Base-by-base conservation (phyloP, 257 asterid species). In the Gentiana macrophylla region DNA sequence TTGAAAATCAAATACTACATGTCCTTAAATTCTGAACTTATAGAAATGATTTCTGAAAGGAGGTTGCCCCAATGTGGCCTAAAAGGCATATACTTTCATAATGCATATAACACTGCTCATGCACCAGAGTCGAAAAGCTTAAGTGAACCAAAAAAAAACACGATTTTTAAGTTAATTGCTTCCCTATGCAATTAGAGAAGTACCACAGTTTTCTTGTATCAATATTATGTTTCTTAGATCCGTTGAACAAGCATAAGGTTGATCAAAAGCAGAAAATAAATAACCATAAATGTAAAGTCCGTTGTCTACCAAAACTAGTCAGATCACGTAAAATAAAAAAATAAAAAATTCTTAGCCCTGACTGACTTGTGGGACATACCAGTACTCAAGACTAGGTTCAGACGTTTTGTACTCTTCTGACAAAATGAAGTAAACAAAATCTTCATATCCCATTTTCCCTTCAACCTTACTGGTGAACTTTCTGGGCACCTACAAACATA, bases 381-480 rank as follows among this genome's bases (percentile, higher is more conserved):
- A 92, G 60, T 83, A 92, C 56, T 88, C 99, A 65, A 92, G 97
- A 71, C 97, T 83, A 64, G 94, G 99, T 70, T 85, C 97, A 12
- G 97, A 92, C 59, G 97, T 75, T 76, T 92, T 92, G 77, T 88
- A 97, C 78, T 92, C 99, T 80, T 92, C 99, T 12, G 99, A 88
- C 83, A 92, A 79, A 67, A 92, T 92, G 83, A 92, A 92, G 68
- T 92, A 85, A 52, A 88, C 94, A 49, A 92, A 92, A 76, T 92
- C 97, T 85, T 92, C 99, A 74, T 92, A 92, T 56, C 95, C 97
- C 99, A 92, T 92, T 86, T 88, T 92, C 63, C 99, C 99, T 72
- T 92, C 97, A 77, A 85, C 94, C 79, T 85, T 92, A 73, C 97
- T 76, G 56, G 97, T 85, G 91, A 92, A 92, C 85, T 84, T 88